These are phyloP conservation scores for Claviceps humidiphila DNA, from an alignment of 2,329 filamentous ascomycete species.

Conservation along the genomic window DNA sequence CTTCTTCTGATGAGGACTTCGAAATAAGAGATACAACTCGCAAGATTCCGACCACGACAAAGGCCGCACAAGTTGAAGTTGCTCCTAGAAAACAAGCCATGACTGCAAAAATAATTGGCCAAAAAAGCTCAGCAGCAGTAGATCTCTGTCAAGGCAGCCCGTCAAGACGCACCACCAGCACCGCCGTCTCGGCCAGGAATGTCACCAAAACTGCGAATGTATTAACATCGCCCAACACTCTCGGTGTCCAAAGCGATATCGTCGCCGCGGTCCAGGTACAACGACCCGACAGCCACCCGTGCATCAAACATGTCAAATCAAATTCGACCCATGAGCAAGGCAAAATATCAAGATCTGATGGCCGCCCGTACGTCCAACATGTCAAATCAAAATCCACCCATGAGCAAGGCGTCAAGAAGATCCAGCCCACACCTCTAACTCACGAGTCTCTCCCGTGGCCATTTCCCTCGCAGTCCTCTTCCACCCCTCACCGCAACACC, in stretches of 20 bases:
- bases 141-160: neutral
- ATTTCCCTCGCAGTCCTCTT: neutral
- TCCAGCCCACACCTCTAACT: no score
- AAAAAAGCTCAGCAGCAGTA: slow-evolving; percentile 5
- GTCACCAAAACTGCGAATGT: no score
- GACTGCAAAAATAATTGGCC: slow-evolving; percentile 20
- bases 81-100: slow-evolving; percentile 15
- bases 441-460: neutral
- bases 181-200: neutral
- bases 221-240: neutral
- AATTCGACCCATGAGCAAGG: neutral
- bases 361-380: neutral
- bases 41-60: slow-evolving; percentile 13
- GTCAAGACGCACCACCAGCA: neutral
- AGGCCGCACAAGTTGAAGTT: slow-evolving; percentile 12
- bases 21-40: slow-evolving; percentile 23
- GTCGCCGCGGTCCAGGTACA: neutral
- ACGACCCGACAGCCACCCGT: neutral
- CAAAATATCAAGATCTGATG: neutral
- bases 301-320: neutral
- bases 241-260: neutral
- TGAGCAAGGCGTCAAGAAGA: neutral
- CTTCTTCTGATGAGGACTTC: slow-evolving; percentile 18
- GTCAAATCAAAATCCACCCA: neutral
- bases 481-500: no score